Percentiles rank a stretch among this genome's conserved stretches.
Evolutionary conservation across 176 grass and related monocot genomes (phyloP).

Genomic region (Rhynchospora tenuis): DNA sequence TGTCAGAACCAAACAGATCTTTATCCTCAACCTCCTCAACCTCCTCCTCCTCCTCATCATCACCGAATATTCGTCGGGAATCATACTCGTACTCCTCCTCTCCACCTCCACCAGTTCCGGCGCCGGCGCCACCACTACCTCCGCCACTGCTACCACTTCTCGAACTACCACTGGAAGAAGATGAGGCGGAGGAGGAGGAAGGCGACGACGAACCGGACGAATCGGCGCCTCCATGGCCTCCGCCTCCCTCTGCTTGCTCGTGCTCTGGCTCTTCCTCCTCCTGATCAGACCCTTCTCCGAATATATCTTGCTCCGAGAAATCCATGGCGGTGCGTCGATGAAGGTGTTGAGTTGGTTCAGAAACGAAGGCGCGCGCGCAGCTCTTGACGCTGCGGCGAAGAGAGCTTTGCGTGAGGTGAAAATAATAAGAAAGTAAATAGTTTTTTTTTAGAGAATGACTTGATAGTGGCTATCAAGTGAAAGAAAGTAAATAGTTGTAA

Average conservation of each 20-base stretch:
- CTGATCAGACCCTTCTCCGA: constrained; percentile 48
- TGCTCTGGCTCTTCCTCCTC: constrained; percentile 30
- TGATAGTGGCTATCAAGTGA: too few species aligned
- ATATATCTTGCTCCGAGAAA: constrained; percentile 68
- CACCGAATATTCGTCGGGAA: constrained; percentile 10
- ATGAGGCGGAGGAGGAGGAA: constrained; percentile 60
- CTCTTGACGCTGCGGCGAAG: neutral
- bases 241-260: constrained; percentile 20
- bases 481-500: neutral
- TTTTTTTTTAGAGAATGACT: too few species aligned
- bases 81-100: constrained; percentile 42
- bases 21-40: constrained; percentile 45
- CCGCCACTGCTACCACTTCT: constrained; percentile 49
- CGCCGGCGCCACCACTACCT: constrained; percentile 35
- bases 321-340: constrained; percentile 39
- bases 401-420: neutral
- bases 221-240: constrained; percentile 47
- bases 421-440: neutral
- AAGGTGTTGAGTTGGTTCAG: neutral
- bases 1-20: constrained; percentile 93
- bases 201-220: constrained; percentile 76
- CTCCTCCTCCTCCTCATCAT: neutral
- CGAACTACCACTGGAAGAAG: constrained; percentile 49
- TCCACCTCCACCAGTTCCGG: constrained; percentile 16
- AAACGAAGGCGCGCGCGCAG: neutral